Conservation (phyloP, 2,329 filamentous ascomycete species). For the Beauveria varroae region DNA sequence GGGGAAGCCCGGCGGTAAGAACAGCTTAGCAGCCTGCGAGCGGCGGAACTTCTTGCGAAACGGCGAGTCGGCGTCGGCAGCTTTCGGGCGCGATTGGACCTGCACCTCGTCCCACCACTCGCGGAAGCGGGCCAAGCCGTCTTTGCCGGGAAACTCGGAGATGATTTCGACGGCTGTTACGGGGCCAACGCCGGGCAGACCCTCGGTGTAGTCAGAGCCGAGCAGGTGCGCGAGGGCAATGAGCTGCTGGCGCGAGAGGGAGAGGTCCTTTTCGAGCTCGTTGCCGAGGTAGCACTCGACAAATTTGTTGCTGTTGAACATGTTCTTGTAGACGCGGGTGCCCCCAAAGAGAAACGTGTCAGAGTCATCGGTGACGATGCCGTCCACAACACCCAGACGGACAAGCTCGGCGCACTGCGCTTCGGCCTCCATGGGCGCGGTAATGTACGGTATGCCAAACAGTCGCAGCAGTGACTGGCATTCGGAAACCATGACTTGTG, state of each 20-base stretch:
- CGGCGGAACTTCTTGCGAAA: conserved; percentile 86
- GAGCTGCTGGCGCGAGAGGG: conserved; percentile 75
- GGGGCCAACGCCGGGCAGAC: conserved; percentile 81
- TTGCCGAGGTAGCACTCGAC: conserved; percentile 87
- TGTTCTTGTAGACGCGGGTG: conserved; percentile 96
- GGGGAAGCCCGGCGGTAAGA: conserved; percentile 75
- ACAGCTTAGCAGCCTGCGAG: conserved; percentile 72
- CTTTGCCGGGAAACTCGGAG: conserved; percentile 67
- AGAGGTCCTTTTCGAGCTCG: conserved; percentile 85
- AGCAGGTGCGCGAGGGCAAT: conserved; percentile 87
- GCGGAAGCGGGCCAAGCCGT: conserved; percentile 64
- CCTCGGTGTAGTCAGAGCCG: conserved; percentile 92
- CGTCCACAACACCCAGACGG: conserved; percentile 78
- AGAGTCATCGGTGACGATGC: conserved; percentile 94
- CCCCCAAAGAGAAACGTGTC: conserved; percentile 97
- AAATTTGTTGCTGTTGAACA: conserved; percentile 98
- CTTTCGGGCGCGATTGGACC: conserved; percentile 52
- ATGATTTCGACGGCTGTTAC: conserved; percentile 93
- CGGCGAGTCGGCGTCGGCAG: conserved; percentile 47
- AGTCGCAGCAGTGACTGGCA: conserved; percentile 84
- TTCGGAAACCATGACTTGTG: conserved; percentile 90
- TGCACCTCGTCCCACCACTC: conserved; percentile 86
- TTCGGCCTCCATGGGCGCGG: conserved; percentile 97
- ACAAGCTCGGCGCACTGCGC: conserved; percentile 95
- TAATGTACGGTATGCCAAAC: conserved; percentile 94